These are phyloP conservation scores for Extremus antarcticus DNA, from an alignment of 495 filamentous ascomycete genomes.

Conservation along the genomic window DNA sequence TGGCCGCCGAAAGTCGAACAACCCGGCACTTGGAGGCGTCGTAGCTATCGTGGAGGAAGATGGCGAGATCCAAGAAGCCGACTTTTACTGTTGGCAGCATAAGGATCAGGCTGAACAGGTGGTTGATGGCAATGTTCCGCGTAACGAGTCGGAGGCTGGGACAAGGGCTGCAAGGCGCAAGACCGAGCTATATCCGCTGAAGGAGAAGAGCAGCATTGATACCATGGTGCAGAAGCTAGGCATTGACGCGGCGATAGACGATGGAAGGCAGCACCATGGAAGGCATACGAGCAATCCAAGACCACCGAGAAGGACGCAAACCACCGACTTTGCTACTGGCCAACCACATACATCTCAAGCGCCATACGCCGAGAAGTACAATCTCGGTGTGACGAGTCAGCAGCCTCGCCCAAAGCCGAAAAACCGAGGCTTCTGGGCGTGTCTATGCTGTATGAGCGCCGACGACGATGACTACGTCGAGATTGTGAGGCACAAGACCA, in stretches of 20 bases:
- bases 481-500: conserved; percentile 28
- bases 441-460: conserved; percentile 23
- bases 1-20: conserved; percentile 21
- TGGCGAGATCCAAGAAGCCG: conserved; percentile 31
- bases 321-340: conserved; percentile 7
- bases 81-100: conserved; percentile 86
- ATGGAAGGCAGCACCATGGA: not conserved
- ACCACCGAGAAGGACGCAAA: conserved; percentile 14
- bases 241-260: conserved; percentile 46
- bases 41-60: conserved; percentile 30
- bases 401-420: conserved; percentile 13
- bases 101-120: conserved; percentile 60
- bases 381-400: not conserved
- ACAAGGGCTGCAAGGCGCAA: conserved; percentile 1
- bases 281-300: conserved; percentile 6
- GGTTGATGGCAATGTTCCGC: not conserved
- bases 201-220: conserved; percentile 66
- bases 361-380: conserved; percentile 23
- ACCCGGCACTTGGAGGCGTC: conserved; percentile 21
- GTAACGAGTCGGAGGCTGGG: not conserved
- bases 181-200: conserved; percentile 31
- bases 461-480: conserved; percentile 32
- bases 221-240: conserved; percentile 71
- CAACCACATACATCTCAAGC: not conserved
- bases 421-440: conserved; percentile 25